phyloP scores from a whole-genome alignment of 2,329 filamentous ascomycete genomes.

The Epichloe amarillans region DNA sequence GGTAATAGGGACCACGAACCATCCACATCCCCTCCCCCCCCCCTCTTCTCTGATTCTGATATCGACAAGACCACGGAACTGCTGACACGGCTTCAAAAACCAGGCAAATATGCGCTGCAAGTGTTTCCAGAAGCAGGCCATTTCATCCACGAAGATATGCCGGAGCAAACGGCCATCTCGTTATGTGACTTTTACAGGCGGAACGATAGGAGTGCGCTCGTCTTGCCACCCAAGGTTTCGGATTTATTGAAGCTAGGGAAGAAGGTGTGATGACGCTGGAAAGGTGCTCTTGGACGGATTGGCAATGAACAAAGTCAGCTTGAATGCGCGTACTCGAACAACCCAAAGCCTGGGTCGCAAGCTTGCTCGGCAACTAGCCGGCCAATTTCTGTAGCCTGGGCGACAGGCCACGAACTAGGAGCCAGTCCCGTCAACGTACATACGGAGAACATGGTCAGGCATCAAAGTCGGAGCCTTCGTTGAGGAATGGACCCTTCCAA shows the following conservation, averaged over 20 bases:
- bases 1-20: constrained; percentile 31
- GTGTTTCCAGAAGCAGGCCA: constrained; percentile 93
- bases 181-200: constrained; percentile 83
- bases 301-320: no score
- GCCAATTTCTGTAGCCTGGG: no score
- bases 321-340: no score
- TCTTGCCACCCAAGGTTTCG: constrained; percentile 84
- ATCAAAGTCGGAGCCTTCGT: no score
- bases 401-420: no score
- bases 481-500: no score
- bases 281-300: no score
- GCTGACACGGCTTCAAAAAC: not conserved
- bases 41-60: not conserved
- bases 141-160: constrained; percentile 91
- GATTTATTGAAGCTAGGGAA: constrained; percentile 53
- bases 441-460: no score
- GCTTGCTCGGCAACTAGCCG: no score
- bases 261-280: constrained; percentile 29
- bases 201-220: constrained; percentile 74
- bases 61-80: constrained; percentile 5
- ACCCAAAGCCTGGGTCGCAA: no score
- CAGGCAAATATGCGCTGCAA: constrained; percentile 86
- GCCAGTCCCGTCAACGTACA: no score
- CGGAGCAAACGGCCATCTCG: constrained; percentile 74
- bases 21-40: no score